phyloP scores from a whole-genome alignment of 2,329 filamentous ascomycete genomes.

The Penicillium sclerotiorum region DNA sequence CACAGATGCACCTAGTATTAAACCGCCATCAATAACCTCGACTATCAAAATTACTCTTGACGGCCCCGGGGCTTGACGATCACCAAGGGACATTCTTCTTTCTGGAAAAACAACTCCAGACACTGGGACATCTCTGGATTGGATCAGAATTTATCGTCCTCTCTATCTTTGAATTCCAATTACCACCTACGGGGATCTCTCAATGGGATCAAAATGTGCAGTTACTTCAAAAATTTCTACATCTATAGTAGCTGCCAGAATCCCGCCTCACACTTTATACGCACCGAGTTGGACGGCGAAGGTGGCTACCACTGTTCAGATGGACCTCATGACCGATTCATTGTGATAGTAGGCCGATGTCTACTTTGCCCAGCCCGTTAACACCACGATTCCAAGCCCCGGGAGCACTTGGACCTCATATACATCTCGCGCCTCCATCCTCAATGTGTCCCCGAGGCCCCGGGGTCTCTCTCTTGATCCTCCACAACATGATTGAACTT shows the following conservation, averaged over 20 bases:
- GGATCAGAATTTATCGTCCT: background rate
- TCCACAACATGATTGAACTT: no score
- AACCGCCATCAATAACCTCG: background rate
- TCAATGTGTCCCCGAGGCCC: no score
- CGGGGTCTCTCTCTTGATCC: background rate
- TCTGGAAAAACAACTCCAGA: no score
- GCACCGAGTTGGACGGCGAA: conserved; percentile 68
- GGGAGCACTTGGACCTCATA: no score
- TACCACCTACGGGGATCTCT: conserved; percentile 1
- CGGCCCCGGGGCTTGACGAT: background rate
- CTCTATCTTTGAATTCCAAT: background rate
- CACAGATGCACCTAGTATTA: no score
- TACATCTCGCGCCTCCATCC: no score
- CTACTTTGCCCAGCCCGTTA: no score
- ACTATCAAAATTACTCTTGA: background rate
- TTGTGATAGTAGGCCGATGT: conserved; percentile 68
- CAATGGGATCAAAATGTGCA: conserved; percentile 50
- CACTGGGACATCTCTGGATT: background rate
- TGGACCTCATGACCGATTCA: conserved; percentile 73
- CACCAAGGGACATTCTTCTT: no score
- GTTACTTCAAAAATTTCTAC: conserved; percentile 75
- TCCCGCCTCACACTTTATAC: conserved; percentile 70
- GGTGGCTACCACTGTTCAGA: conserved; percentile 61
- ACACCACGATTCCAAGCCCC: no score
- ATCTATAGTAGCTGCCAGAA: conserved; percentile 72